These are phyloP conservation scores for Mucor mucedo DNA, from an alignment of 371 early-diverging fungal species.

Conservation along the genomic window DNA sequence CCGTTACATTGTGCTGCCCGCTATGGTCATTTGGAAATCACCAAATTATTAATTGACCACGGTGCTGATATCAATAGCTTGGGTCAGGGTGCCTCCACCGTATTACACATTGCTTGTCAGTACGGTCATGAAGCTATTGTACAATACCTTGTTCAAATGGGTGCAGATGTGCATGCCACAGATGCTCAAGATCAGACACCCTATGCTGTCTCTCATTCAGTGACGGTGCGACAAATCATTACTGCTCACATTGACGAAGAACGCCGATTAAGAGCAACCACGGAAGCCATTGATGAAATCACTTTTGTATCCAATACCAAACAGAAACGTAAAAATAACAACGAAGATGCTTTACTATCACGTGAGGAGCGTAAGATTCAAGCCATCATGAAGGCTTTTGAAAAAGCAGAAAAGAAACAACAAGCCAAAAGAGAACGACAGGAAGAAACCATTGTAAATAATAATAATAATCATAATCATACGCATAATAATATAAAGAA, in stretches of 20 bases:
- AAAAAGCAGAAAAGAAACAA: constrained; percentile 32
- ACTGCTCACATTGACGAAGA: constrained; percentile 49
- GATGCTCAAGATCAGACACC: constrained; percentile 61
- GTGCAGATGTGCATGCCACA: constrained; percentile 56
- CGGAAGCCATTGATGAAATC: constrained; percentile 41
- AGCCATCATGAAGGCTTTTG: constrained; percentile 39
- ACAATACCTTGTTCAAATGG: constrained; percentile 62
- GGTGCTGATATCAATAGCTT: constrained; percentile 72
- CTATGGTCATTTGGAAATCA: constrained; percentile 67
- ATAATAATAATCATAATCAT: no score
- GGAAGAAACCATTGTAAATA: constrained; percentile 7
- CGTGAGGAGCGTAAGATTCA: constrained; percentile 36
- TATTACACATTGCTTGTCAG: constrained; percentile 49
- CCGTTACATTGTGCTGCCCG: constrained; percentile 85
- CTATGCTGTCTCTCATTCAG: constrained; percentile 54
- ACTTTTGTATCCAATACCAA: constrained; percentile 47
- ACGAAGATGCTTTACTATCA: constrained; percentile 12
- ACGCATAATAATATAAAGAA: constrained; percentile 9
- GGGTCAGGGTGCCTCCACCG: constrained; percentile 61
- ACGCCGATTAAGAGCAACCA: constrained; percentile 40
- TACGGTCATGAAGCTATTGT: constrained; percentile 64
- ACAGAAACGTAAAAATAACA: constrained; percentile 30
- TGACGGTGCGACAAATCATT: constrained; percentile 31
- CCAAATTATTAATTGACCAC: constrained; percentile 65
- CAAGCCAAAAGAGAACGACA: constrained; percentile 15